Evolutionary conservation across 306 rosid genomes (phyloP).

Genomic region (Vachellia pachyceras): DNA sequence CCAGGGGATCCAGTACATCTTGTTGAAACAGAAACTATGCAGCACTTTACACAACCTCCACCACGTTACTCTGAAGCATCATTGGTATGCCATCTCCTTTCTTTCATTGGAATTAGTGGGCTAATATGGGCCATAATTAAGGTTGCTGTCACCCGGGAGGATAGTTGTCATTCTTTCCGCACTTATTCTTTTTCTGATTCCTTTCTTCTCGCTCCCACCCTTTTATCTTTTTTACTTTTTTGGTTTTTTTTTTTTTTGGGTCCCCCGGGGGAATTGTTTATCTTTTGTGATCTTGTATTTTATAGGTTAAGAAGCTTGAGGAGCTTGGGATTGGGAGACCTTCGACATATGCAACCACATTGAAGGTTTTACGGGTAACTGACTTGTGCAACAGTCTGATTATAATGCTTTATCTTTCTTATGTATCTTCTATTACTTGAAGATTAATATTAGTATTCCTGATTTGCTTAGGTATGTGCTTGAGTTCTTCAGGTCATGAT

Average conservation of each 20-base stretch:
- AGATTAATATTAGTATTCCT: not conserved
- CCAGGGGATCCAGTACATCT: constrained; percentile 62
- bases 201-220: not conserved
- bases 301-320: constrained; percentile 92
- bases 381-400: constrained; percentile 35
- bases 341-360: constrained; percentile 85
- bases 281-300: constrained; percentile 30
- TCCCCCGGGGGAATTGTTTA: no score
- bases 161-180: constrained; percentile 29
- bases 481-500: constrained; percentile 5
- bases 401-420: not conserved
- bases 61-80: constrained; percentile 88
- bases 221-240: no score
- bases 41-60: constrained; percentile 89
- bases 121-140: not conserved
- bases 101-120: constrained; percentile 18
- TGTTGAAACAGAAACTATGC: constrained; percentile 58
- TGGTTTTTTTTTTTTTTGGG: not conserved
- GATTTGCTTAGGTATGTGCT: constrained; percentile 14
- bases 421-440: constrained; percentile 24
- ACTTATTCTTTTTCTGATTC: constrained; percentile 18
- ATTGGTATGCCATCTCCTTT: constrained; percentile 63
- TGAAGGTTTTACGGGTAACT: constrained; percentile 86
- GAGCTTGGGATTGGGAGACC: constrained; percentile 99
- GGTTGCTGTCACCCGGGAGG: constrained; percentile 22